These are phyloP conservation scores for Diaporthe vexans DNA, from an alignment of 2,329 filamentous ascomycete species.

Conservation along the genomic window DNA sequence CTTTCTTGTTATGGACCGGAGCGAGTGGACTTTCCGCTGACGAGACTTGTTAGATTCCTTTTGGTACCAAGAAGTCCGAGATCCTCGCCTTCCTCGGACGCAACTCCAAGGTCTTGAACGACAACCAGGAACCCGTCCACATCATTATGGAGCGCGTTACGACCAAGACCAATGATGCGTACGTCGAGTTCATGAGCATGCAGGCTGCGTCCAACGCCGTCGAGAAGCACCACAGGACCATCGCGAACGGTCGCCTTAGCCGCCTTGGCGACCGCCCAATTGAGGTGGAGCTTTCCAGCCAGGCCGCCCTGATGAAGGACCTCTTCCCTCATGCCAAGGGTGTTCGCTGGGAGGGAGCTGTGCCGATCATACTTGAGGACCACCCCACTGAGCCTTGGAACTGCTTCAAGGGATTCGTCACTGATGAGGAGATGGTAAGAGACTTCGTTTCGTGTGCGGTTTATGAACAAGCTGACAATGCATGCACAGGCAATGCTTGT, in stretches of 20 bases:
- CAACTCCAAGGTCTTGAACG: slow-evolving; percentile 68
- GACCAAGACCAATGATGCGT: slow-evolving; percentile 73
- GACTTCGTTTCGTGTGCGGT: not conserved
- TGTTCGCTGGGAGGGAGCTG: slow-evolving; percentile 66
- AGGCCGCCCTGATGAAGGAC: slow-evolving; percentile 70
- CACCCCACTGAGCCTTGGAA: slow-evolving; percentile 59
- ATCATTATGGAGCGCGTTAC: slow-evolving; percentile 76
- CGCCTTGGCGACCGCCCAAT: slow-evolving; percentile 71
- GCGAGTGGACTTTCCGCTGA: not conserved
- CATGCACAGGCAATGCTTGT: slow-evolving; percentile 62
- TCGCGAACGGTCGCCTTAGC: slow-evolving; percentile 55
- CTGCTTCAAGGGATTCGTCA: slow-evolving; percentile 72
- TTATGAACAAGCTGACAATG: not conserved
- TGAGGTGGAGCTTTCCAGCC: slow-evolving; percentile 69
- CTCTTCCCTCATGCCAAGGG: slow-evolving; percentile 72
- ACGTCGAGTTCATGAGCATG: slow-evolving; percentile 68
- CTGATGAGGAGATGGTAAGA: slow-evolving; percentile 69
- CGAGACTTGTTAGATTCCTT: slow-evolving; percentile 65
- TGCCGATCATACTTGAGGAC: slow-evolving; percentile 57
- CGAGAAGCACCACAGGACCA: slow-evolving; percentile 59
- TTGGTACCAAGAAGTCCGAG: slow-evolving; percentile 65
- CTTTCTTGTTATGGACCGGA: not conserved
- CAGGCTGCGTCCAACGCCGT: slow-evolving; percentile 68
- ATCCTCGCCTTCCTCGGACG: slow-evolving; percentile 71
- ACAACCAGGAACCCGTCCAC: slow-evolving; percentile 69